phyloP scores from a whole-genome alignment of 345 rosid species.

The Syzygium aqueum region DNA sequence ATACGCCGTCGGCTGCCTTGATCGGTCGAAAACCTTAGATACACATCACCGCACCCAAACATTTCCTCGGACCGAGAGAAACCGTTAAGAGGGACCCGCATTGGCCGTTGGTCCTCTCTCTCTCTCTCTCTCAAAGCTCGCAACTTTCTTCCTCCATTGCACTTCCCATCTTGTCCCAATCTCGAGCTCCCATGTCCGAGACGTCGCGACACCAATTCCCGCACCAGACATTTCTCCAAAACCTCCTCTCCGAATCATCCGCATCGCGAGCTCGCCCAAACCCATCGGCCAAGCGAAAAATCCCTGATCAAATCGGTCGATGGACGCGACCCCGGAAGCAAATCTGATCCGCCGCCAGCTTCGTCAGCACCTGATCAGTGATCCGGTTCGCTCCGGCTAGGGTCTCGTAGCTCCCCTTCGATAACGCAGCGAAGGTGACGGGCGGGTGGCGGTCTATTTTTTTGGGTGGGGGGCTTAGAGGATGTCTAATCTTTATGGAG shows the following conservation, averaged over 20 bases:
- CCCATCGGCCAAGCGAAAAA: neutral
- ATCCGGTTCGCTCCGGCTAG: neutral
- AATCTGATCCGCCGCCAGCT: neutral
- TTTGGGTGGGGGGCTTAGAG: neutral
- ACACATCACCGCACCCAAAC: neutral
- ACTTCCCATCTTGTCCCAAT: neutral
- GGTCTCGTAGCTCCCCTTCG: neutral
- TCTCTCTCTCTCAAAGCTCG: neutral
- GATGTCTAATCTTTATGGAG: constrained; percentile 69
- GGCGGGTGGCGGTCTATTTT: neutral
- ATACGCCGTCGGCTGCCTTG: neutral
- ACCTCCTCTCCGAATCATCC: neutral
- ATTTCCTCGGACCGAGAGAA: neutral
- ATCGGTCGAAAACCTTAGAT: neutral
- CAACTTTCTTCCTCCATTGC: neutral
- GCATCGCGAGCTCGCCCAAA: neutral
- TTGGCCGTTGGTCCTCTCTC: constrained; percentile 34
- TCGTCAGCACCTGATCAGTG: neutral
- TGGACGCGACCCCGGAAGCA: neutral
- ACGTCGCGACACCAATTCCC: neutral
- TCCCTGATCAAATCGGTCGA: neutral
- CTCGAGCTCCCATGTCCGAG: neutral
- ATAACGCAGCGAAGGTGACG: neutral
- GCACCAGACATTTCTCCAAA: neutral
- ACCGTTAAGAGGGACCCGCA: constrained; percentile 44